Evolutionary conservation across 225 moss, liverwort and hornwort species (phyloP), one percentile per base, ranked within the genome.

Genomic region (Thuidium tamariscinum): DNA sequence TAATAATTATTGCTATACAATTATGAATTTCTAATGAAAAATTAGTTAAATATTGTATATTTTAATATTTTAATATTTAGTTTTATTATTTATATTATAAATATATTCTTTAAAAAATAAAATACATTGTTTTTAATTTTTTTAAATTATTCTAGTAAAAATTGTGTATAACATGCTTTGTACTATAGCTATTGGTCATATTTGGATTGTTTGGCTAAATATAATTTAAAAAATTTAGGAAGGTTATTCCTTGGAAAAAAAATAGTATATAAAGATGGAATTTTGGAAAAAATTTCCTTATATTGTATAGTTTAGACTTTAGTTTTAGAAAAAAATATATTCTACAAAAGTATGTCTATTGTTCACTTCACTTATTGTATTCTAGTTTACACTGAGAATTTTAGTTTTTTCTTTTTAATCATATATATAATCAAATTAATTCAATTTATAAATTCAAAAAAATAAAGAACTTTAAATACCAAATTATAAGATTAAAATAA

Each of bases 361-460:
- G 21, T n/a, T 4, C 3, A 25, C 16, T 55, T 76, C 3, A 54
- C 6, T 36, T 77, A 10, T 7, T 0, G 5, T 55, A 37, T 1
- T 37, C 26, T 4, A 16, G 0, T 16, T 25, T 55, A 5, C 4
- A 25, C 10, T 20, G 26, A 36, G 2, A 76, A 36, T 10, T 51
- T 0, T 23, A 52, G 3, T n/a, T 52, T 10, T 2, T 9, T 4
- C 25, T 36, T n/a, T 21, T 32, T 0, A 34, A 52, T n/a, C 3
- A 37, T 37, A 10, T 26, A 3, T 7, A 0, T 26, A 37, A 39
- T 26, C 2, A 29, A 30, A 30, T 7, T 12, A 41, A 18, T 29
- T 19, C 8, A 13, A 4, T 26, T 55, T 37, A n/a, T 55, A 2
- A 3, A 26, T 2, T 7, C 2, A 1, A 10, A 52, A 11, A 12